A percentile compares a stretch with the other conserved stretches of the same genome.
Conservation (phyloP, 345 rosid genomes). For the Litchi chinensis region DNA sequence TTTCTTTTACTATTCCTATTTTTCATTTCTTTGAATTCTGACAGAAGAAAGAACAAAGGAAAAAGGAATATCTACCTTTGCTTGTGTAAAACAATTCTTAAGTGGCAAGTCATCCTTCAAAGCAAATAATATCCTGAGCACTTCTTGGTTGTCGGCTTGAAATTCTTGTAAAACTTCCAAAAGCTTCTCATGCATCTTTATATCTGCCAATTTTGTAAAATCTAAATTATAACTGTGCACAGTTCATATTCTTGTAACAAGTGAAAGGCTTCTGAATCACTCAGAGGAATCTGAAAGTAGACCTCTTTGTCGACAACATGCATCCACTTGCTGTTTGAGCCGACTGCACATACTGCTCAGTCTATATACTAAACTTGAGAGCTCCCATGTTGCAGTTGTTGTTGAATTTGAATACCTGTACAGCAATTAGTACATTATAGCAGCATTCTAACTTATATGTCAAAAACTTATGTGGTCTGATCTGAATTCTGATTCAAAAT, state of each 20-base stretch:
- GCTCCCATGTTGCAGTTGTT: slow-evolving; percentile 62
- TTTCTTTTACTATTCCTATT: neutral
- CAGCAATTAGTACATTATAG: neutral
- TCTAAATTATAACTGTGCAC: neutral
- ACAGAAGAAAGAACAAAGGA: neutral
- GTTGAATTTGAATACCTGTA: slow-evolving; percentile 44
- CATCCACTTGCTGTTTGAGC: slow-evolving; percentile 59
- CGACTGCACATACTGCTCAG: slow-evolving; percentile 42
- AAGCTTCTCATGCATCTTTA: slow-evolving; percentile 58
- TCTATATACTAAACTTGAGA: slow-evolving; percentile 53
- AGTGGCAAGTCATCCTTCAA: slow-evolving; percentile 60
- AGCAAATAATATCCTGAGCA: slow-evolving; percentile 55
- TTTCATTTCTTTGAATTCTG: neutral
- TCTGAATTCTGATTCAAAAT: neutral
- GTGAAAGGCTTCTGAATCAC: slow-evolving; percentile 8
- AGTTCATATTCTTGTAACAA: neutral
- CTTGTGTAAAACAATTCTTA: slow-evolving; percentile 50
- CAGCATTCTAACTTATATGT: neutral
- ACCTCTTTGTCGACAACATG: slow-evolving; percentile 63
- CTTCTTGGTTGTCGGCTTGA: slow-evolving; percentile 64
- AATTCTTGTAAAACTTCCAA: slow-evolving; percentile 37
- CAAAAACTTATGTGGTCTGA: neutral
- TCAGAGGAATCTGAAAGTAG: slow-evolving; percentile 9
- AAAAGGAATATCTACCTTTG: slow-evolving; percentile 36
- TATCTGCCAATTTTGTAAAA: slow-evolving; percentile 44